Percentiles rank a stretch among this genome's conserved stretches.
phyloP scores from a whole-genome alignment of 768 basidiomycete genomes.

The Daedaleopsis nitida region DNA sequence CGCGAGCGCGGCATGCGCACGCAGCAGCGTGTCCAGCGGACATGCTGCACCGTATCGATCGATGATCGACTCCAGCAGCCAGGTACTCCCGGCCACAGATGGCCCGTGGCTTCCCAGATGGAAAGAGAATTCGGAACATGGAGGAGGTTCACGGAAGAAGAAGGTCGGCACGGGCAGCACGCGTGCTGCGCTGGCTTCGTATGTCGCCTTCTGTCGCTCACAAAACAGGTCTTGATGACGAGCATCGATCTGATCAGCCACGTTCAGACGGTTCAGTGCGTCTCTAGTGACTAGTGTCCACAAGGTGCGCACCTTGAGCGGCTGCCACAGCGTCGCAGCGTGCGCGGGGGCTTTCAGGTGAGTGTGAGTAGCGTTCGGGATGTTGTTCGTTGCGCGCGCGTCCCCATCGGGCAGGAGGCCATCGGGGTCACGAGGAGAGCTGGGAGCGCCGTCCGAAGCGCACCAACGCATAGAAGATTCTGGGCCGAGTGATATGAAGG shows the following conservation, averaged over 20 bases:
- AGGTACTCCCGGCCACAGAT: neutral
- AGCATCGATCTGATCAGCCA: neutral
- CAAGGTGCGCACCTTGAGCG: neutral
- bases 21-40: neutral
- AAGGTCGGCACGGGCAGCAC: neutral
- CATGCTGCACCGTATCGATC: conserved; percentile 8
- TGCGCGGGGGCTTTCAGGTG: neutral
- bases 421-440: neutral
- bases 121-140: too few relatives aligned
- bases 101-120: neutral
- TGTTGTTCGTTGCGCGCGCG: neutral
- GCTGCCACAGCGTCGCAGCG: neutral
- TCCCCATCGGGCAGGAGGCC: neutral
- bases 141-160: conserved; percentile 13
- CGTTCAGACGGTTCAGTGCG: neutral
- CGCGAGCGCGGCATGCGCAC: too few relatives aligned
- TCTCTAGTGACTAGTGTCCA: too few relatives aligned
- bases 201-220: too few relatives aligned
- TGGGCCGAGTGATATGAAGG: neutral
- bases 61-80: conserved; percentile 11
- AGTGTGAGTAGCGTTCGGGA: too few relatives aligned
- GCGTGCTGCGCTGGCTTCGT: neutral
- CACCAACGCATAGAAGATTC: neutral
- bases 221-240: too few relatives aligned
- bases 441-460: neutral